Conservation (phyloP, 768 basidiomycete species). For the Cantharellus anzutake region DNA sequence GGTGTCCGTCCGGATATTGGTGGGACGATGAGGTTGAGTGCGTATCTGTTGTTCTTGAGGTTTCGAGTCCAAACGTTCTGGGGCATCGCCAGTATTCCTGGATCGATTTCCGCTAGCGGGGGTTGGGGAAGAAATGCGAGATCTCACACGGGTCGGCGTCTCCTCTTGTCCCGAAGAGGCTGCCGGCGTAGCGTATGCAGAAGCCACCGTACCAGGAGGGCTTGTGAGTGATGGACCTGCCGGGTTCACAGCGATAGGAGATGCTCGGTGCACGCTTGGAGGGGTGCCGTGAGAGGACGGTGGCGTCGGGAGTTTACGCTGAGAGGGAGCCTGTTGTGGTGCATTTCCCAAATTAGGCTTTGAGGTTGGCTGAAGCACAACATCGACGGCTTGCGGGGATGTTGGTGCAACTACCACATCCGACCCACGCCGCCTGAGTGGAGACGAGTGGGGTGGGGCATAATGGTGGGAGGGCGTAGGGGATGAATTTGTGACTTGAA, state of each 20-base stretch:
- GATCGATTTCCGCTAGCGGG: background rate
- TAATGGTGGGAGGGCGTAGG: background rate
- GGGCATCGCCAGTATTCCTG: background rate
- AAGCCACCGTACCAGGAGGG: background rate
- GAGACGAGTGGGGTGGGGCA: background rate
- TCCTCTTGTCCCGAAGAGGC: background rate
- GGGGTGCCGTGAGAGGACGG: background rate
- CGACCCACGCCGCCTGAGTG: background rate
- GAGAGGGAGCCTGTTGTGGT: background rate
- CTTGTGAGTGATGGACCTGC: background rate
- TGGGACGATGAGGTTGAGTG: background rate
- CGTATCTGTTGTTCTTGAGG: background rate
- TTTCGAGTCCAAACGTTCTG: background rate
- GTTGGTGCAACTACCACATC: background rate
- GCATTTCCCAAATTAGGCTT: background rate
- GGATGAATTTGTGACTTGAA: background rate
- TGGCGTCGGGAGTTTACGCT: background rate
- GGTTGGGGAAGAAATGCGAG: background rate
- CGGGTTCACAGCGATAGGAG: background rate
- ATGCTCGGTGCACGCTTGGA: background rate
- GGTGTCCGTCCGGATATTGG: background rate
- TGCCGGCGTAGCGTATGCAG: background rate
- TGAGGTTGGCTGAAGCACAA: background rate
- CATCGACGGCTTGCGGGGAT: background rate
- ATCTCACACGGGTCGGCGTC: background rate